These are phyloP conservation scores for Apiospora kogelbergensis DNA, from an alignment of 2,329 filamentous ascomycete genomes.

Conservation along the genomic window DNA sequence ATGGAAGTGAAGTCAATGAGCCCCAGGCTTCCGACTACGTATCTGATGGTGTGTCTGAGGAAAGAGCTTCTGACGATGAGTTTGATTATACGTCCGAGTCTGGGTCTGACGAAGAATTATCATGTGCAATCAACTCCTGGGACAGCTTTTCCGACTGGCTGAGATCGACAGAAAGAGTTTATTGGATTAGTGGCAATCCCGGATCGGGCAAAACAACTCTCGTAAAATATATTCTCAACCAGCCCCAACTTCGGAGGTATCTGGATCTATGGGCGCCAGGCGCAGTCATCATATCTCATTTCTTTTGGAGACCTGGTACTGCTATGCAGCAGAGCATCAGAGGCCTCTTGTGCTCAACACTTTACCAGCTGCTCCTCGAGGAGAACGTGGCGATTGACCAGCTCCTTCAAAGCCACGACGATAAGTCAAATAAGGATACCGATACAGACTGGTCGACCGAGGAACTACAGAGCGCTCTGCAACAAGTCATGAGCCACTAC, in stretches of 20 bases:
- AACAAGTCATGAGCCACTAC: neutral
- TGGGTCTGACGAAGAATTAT: neutral
- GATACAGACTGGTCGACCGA: neutral
- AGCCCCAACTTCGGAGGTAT: neutral
- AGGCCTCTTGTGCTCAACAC: slow-evolving; percentile 13
- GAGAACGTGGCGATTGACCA: neutral
- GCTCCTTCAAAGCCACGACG: neutral
- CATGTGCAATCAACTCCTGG: neutral
- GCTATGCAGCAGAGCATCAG: slow-evolving; percentile 14
- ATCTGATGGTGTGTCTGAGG: no score
- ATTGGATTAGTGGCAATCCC: slow-evolving; percentile 21
- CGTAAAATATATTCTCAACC: slow-evolving; percentile 14
- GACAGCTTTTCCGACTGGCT: slow-evolving; percentile 18
- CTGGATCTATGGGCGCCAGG: neutral
- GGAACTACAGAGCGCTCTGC: neutral
- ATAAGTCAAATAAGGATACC: neutral
- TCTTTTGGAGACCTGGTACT: slow-evolving; percentile 16
- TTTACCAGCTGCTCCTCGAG: slow-evolving; percentile 9
- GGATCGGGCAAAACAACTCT: slow-evolving; percentile 21
- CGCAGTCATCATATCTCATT: slow-evolving; percentile 13
- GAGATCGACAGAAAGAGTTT: slow-evolving; percentile 14
- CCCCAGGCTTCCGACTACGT: no score
- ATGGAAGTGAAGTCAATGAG: neutral
- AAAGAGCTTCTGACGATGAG: neutral
- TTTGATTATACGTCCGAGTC: neutral